phyloP scores from a whole-genome alignment of 2,329 filamentous ascomycete species.

The Helotiales sp. region DNA sequence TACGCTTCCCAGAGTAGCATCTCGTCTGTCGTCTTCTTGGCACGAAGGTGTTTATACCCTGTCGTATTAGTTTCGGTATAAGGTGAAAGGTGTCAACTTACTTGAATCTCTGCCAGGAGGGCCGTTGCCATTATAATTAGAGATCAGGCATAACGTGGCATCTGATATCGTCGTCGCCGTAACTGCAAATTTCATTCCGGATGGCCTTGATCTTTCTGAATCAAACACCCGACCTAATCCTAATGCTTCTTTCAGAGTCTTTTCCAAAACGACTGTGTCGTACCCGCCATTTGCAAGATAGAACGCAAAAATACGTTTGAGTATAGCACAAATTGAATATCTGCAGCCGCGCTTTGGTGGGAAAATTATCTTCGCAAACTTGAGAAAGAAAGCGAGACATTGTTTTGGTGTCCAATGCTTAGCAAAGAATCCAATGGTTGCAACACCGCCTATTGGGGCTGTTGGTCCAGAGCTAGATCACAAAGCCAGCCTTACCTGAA shows the following conservation, averaged over 20 bases:
- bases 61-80: constrained; percentile 19
- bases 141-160: constrained; percentile 32
- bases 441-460: constrained; percentile 29
- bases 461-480: constrained; percentile 8
- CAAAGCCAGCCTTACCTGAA: constrained; percentile 31
- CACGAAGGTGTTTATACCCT: constrained; percentile 34
- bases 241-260: constrained; percentile 28
- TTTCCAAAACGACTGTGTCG: constrained; percentile 27
- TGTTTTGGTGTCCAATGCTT: constrained; percentile 26
- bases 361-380: constrained; percentile 28
- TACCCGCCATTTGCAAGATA: constrained; percentile 32
- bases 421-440: constrained; percentile 28
- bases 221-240: constrained; percentile 26
- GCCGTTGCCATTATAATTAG: constrained; percentile 36
- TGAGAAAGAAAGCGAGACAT: constrained; percentile 28
- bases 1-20: constrained; percentile 36
- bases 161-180: constrained; percentile 34
- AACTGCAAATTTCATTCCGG: constrained; percentile 34
- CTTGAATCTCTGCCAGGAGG: constrained; percentile 26
- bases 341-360: constrained; percentile 4
- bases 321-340: constrained; percentile 22
- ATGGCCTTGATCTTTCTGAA: constrained; percentile 16
- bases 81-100: constrained; percentile 22
- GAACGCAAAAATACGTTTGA: constrained; percentile 24
- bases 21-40: constrained; percentile 22